Conservation (phyloP, 2,329 filamentous ascomycete species). For the Colletotrichum eremochloae region DNA sequence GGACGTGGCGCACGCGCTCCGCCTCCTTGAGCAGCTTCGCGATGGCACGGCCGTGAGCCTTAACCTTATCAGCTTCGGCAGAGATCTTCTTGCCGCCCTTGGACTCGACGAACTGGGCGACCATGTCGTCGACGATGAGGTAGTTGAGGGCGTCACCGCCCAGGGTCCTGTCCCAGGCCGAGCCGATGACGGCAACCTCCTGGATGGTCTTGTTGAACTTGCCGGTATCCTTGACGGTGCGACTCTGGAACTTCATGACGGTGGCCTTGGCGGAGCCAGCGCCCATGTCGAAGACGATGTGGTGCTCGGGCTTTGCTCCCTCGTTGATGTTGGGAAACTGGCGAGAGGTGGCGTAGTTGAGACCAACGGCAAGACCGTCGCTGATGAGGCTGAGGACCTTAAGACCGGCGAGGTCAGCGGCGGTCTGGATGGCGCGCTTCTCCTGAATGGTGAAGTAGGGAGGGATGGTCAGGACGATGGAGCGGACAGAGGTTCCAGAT, state of each 20-base stretch:
- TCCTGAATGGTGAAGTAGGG: conserved; percentile 92
- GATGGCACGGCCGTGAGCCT: conserved; percentile 83
- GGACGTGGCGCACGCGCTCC: conserved; percentile 85
- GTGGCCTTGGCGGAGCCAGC: conserved; percentile 94
- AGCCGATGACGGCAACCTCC: conserved; percentile 89
- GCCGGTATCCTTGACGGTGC: conserved; percentile 89
- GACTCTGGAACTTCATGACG: conserved; percentile 89
- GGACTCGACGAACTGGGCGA: conserved; percentile 81
- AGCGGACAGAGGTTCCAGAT: conserved; percentile 78
- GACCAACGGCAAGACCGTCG: conserved; percentile 90
- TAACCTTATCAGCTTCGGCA: conserved; percentile 73
- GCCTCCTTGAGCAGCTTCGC: conserved; percentile 95
- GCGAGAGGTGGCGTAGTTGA: conserved; percentile 94
- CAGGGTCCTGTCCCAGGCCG: conserved; percentile 89
- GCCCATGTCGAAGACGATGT: conserved; percentile 98
- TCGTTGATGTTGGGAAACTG: conserved; percentile 89
- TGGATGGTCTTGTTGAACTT: conserved; percentile 97
- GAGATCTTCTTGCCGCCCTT: conserved; percentile 75
- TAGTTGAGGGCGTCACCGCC: conserved; percentile 92
- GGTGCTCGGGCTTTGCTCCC: conserved; percentile 88
- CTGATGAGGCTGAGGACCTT: conserved; percentile 88
- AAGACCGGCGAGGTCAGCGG: conserved; percentile 88
- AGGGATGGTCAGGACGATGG: conserved; percentile 90
- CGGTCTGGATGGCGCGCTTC: conserved; percentile 85
- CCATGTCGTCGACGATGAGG: conserved; percentile 90